Base-by-base conservation (phyloP, 768 basidiomycete genomes). In the Suillus subaureus region DNA sequence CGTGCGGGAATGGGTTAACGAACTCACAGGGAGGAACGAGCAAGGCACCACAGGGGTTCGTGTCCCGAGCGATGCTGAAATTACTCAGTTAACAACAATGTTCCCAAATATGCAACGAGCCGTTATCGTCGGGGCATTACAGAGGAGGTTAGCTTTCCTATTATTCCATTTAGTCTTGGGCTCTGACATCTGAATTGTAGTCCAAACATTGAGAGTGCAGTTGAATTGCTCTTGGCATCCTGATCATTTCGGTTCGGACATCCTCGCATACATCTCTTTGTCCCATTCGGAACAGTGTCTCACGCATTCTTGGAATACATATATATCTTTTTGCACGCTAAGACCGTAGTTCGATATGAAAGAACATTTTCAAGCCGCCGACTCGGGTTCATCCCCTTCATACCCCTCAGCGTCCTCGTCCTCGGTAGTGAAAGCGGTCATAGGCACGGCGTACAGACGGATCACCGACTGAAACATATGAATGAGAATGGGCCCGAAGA, bases 381-480 rank as follows among this genome's bases (percentile, higher is more conserved):
- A 69, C 42, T 84, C 83, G 23, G 69, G 73, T 60, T 81, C 82
- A 55, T 84, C 84, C 35, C 73, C 80, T 45, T 81, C 82, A 57
- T 80, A 77, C 21, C 60, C 73, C 47, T 74, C 80, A 42, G 78
- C 81, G 21, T 91, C 90, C 23, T 93, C 93, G 47, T 94, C 94
- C 67, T 91, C 90, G 9, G 83, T 88, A 21, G 90, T 91, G 78
- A 99, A 97, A 18, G 96, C 88, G 61, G 88, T 87, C 72, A 87
- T 77, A 4, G 97, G 97, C n/a, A 99, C 94, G 58, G 92, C 84
- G 80, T 98, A 99, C 42, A 99, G 79, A 63, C 96, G 92, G 75
- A 98, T 90, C 71, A 97, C 91, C 61, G 96, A 92, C 97, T 99
- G 72, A 62, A 63, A 70, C 6, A 13, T 69, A 71, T 49, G 23